Evolutionary conservation across 2,329 filamentous ascomycete genomes (phyloP), one percentile per base, ranked within the genome.

Genomic region (Colletotrichum siamense): DNA sequence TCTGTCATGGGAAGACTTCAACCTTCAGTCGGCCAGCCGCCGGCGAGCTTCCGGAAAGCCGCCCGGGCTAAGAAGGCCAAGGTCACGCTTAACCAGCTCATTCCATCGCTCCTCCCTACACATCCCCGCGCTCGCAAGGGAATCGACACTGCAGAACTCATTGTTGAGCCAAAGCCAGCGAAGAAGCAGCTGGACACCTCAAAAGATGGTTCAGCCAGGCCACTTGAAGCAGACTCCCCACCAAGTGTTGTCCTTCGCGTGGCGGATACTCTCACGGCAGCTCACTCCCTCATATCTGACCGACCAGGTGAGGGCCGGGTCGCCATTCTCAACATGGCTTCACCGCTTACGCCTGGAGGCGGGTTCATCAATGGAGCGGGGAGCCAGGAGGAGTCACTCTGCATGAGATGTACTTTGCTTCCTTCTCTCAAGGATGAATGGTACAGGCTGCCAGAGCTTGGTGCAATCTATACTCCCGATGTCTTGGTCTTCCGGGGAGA

Each of bases 301-400:
- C 69, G 34, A 28, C 69, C 65, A 3, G 61, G 44, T 10, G 34
- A 32, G 3, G 26, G 80, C 10, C 83, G 88, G 49, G 86, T 91
- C 2, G 90, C 87, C 6, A 85, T 94, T 28, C 85, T 94, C 5
- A 93, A 92, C 81, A 93, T 93, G 91, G 91, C 91, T 0, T 93
- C 91, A 0, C 90, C 91, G 0, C 86, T 92, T 1, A 87, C 88
- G 0, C 90, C 92, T 0, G 92, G 92, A 15, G 92, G 92, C 9
- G 92, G 92, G 1, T 89, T 93, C 34, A 82, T 93, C 1, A 87
- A 88, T 16, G 92, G 92, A 24, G 90, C 91, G 0, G 89, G 89
- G 10, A 89, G 88, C 6, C 91, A 93, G 77, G 92, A 94, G 79
- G 92, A 93, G 79, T 90, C 87, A 28, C 86, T 94, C 4, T 94